phyloP scores from a whole-genome alignment of 805 yeast species.

The Brettanomyces sp. region DNA sequence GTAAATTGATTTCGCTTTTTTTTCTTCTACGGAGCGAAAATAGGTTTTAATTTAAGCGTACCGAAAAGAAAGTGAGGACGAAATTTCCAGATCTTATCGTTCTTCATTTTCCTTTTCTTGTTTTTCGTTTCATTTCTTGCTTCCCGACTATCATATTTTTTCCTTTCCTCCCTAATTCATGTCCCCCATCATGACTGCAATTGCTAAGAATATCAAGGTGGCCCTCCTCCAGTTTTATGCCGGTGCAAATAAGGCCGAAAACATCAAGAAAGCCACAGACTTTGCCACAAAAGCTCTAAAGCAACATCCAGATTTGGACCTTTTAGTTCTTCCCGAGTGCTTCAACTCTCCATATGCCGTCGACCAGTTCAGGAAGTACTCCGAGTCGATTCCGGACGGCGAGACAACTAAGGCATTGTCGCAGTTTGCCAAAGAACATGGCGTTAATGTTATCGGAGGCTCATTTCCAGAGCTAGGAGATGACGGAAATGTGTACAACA shows the following conservation, averaged over 20 bases:
- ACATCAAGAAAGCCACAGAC: slow-evolving; percentile 57
- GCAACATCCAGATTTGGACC: slow-evolving; percentile 47
- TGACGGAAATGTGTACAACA: slow-evolving; percentile 55
- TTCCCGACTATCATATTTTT: background rate
- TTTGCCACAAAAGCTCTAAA: slow-evolving; percentile 55
- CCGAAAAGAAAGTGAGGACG: too few species aligned
- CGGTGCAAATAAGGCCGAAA: slow-evolving; percentile 72
- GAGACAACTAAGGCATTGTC: slow-evolving; percentile 56
- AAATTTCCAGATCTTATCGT: too few species aligned
- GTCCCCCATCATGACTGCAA: slow-evolving; percentile 12
- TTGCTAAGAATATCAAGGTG: slow-evolving; percentile 55
- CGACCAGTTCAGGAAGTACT: slow-evolving; percentile 74
- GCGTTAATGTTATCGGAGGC: slow-evolving; percentile 75
- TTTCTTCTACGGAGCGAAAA: too few species aligned
- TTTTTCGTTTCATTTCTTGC: too few species aligned
- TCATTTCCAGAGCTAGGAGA: slow-evolving; percentile 76
- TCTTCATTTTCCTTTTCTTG: too few species aligned
- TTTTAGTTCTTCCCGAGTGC: slow-evolving; percentile 89
- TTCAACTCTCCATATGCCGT: slow-evolving; percentile 94
- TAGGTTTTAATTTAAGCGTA: too few species aligned
- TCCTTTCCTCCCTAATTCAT: background rate
- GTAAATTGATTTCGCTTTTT: too few species aligned
- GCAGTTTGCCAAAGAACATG: slow-evolving; percentile 52
- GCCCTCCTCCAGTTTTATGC: slow-evolving; percentile 82
- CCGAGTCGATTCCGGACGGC: slow-evolving; percentile 78